Conservation (phyloP, 2,329 filamentous ascomycete species). For the Pestalotiopsis fici region DNA sequence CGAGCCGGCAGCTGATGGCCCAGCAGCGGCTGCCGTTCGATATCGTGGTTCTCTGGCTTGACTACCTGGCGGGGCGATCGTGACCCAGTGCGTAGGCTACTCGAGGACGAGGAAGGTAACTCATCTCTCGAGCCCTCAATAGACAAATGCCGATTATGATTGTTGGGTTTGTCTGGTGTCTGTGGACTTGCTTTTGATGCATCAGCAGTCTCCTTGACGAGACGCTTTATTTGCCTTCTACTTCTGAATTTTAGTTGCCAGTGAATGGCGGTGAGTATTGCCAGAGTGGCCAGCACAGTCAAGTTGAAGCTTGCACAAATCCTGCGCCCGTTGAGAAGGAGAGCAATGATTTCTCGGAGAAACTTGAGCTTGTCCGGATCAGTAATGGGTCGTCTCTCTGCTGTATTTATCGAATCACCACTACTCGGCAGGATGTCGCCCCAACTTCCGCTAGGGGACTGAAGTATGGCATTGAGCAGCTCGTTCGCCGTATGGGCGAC, state of each 20-base stretch:
- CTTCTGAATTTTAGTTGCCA: slow-evolving; percentile 12
- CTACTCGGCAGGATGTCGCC: neutral
- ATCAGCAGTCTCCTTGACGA: neutral
- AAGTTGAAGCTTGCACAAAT: slow-evolving; percentile 35
- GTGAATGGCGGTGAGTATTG: slow-evolving; percentile 28
- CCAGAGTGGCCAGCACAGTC: slow-evolving; percentile 29
- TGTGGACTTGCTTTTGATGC: neutral
- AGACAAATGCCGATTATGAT: neutral
- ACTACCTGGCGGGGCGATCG: slow-evolving; percentile 21
- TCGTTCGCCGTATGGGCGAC: neutral
- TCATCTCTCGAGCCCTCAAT: slow-evolving; percentile 1
- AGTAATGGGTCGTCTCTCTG: slow-evolving; percentile 12
- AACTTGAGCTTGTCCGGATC: slow-evolving; percentile 36
- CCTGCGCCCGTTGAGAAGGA: slow-evolving; percentile 31
- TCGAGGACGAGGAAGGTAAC: slow-evolving; percentile 31
- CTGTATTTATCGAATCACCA: neutral
- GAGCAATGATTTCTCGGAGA: slow-evolving; percentile 29
- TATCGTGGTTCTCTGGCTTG: slow-evolving; percentile 26
- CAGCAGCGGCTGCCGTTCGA: slow-evolving; percentile 37
- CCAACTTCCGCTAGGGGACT: neutral
- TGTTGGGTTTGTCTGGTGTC: neutral
- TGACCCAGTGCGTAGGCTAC: slow-evolving; percentile 30
- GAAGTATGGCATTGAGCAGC: neutral
- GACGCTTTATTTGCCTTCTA: neutral
- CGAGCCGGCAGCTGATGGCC: neutral